Evolutionary conservation across 305 asterid species (phyloP).

Genomic region (Solanum aculeatissimum): DNA sequence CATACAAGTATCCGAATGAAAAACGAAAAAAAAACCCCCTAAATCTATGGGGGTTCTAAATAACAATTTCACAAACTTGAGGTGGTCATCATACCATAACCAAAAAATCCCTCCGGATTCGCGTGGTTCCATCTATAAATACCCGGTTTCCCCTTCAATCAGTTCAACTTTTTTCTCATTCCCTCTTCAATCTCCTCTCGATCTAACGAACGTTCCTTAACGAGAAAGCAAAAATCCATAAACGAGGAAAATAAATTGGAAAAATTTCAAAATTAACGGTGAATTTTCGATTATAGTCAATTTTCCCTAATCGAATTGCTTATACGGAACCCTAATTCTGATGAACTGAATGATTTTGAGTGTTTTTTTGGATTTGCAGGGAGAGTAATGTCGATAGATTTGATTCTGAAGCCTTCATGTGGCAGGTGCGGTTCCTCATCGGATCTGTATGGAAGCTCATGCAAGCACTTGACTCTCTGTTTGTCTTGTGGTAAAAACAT

Average conservation of each 20-base stretch:
- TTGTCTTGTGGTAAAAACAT: conserved; percentile 68
- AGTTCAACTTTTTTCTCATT: neutral
- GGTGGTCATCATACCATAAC: neutral
- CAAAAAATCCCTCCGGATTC: neutral
- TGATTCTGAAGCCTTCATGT: conserved; percentile 81
- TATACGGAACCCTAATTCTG: neutral
- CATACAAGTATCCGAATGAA: neutral
- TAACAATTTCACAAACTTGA: neutral
- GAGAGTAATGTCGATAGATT: conserved; percentile 45
- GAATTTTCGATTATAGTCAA: neutral
- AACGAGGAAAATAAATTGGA: neutral
- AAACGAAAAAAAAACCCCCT: neutral
- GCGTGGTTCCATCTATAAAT: neutral
- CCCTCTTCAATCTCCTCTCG: neutral
- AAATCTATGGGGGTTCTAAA: neutral
- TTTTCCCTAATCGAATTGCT: neutral
- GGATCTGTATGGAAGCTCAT: conserved; percentile 82
- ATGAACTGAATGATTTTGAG: neutral
- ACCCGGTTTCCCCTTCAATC: neutral
- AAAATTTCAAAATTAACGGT: neutral
- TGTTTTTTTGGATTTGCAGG: neutral
- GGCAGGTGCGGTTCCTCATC: conserved; percentile 67
- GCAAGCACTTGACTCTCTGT: conserved; percentile 93
- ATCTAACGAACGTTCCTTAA: neutral
- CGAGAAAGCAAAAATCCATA: neutral